A percentile compares a stretch with the other conserved stretches of the same genome.
Conservation (phyloP, 257 asterid species). For the Mentha longifolia region DNA sequence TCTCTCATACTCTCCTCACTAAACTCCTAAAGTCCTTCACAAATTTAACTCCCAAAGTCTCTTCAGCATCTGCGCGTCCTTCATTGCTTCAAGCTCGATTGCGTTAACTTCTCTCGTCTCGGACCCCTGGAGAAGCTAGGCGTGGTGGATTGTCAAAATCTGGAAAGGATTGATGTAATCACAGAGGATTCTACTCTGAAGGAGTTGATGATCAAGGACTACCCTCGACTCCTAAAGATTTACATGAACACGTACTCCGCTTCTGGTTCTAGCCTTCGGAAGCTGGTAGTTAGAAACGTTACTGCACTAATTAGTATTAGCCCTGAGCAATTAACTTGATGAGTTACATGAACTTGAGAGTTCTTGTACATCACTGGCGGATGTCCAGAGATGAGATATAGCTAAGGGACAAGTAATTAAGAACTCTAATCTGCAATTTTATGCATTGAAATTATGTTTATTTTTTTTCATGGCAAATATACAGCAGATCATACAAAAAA, state of each 20-base stretch:
- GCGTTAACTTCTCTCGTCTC: not conserved
- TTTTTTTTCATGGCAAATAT: no score
- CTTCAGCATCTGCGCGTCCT: not conserved
- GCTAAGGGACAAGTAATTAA: no score
- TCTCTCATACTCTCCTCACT: constrained; percentile 20
- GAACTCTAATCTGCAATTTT: no score
- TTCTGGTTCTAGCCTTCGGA: not conserved
- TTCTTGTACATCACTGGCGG: constrained; percentile 12
- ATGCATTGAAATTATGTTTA: no score
- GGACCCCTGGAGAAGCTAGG: constrained; percentile 4
- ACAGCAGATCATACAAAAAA: no score
- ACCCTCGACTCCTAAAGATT: not conserved
- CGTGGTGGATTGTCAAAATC: constrained; percentile 7
- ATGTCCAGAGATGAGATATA: not conserved
- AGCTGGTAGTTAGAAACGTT: constrained; percentile 13
- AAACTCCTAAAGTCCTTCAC: constrained; percentile 8
- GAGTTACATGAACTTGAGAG: not conserved
- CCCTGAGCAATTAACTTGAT: not conserved
- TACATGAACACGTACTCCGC: not conserved
- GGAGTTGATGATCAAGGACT: constrained; percentile 23
- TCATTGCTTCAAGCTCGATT: not conserved
- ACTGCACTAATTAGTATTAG: constrained; percentile 9
- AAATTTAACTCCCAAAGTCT: not conserved
- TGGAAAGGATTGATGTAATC: not conserved
- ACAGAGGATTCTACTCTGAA: not conserved